Base-by-base conservation (phyloP, 192 early-diverging fungal genomes). In the Phlyctochytrium arcticum region DNA sequence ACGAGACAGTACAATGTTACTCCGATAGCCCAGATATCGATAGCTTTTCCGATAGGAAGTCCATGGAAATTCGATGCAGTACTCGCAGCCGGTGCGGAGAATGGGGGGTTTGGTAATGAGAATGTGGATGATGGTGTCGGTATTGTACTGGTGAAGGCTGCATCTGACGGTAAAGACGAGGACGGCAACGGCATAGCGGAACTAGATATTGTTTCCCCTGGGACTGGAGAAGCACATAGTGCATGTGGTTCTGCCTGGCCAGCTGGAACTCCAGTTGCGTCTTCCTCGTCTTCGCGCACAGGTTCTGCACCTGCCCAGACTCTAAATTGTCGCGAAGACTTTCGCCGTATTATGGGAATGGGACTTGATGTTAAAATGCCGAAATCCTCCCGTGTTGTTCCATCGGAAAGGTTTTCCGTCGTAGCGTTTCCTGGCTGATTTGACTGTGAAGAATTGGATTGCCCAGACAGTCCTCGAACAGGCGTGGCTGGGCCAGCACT, bases 21-120 rank as follows among this genome's bases (percentile, higher is more conserved):
- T 1, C 96, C 96, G 57, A 97, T 80, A 32, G 96, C 96, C 96
- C 96, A 98, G 9, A 98, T 86, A 71, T 98, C 96, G 49, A 98
- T 98, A 0, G 90, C 90, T 46, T 89, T 90, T 3, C 83, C 83
- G 21, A 69, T 76, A 1, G 60, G 68, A 10, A 49, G 54, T 6
- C 15, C 21, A 8, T 53, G 42, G 46, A 26, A n/a, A n/a, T n/a
- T n/a, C n/a, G n/a, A n/a, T n/a, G n/a, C n/a, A n/a, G n/a, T n/a
- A n/a, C n/a, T n/a, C n/a, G n/a, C n/a, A n/a, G n/a, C n/a, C n/a
- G n/a, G n/a, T n/a, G n/a, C n/a, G n/a, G n/a, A n/a, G 56, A 5
- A 7, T 23, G 55, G 55, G 17, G 55, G 33, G 17, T 7, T 23
- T 33, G 55, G 26, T 23, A 32, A 17, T 1, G 1, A 33, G 17